These are phyloP conservation scores for Primulina eburnea DNA, from an alignment of 257 asterid genomes.

Conservation along the genomic window DNA sequence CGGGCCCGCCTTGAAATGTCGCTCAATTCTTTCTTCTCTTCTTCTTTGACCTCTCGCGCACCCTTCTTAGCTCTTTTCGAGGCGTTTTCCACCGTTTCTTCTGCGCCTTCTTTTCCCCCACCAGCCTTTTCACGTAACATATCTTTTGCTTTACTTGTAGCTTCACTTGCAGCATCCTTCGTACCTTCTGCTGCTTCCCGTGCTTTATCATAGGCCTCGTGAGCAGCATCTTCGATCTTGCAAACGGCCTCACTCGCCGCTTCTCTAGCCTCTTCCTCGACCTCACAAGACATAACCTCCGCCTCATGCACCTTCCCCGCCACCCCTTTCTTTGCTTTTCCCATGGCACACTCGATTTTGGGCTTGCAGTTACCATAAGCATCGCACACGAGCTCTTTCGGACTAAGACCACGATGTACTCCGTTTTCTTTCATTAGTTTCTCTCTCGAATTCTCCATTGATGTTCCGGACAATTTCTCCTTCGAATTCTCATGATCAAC, in stretches of 20 bases:
- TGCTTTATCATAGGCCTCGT: not conserved
- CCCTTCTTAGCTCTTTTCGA: slow-evolving; percentile 22
- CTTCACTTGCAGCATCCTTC: not conserved
- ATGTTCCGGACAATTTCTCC: not conserved
- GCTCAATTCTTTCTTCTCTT: slow-evolving; percentile 38
- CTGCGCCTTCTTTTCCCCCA: slow-evolving; percentile 12
- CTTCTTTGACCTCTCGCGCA: slow-evolving; percentile 22
- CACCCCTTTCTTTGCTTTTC: not conserved
- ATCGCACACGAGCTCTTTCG: slow-evolving; percentile 53
- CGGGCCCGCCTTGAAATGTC: slow-evolving; percentile 30
- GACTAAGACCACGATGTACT: slow-evolving; percentile 12
- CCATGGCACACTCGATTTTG: slow-evolving; percentile 28
- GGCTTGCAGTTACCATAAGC: slow-evolving; percentile 50
- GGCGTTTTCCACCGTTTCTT: slow-evolving; percentile 19
- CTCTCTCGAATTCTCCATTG: not conserved
- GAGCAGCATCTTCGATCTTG: slow-evolving; percentile 27
- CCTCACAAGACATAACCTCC: slow-evolving; percentile 17
- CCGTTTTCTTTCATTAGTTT: slow-evolving; percentile 6
- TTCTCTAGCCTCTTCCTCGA: slow-evolving; percentile 23
- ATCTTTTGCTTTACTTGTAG: not conserved
- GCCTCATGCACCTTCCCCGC: not conserved
- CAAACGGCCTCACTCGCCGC: slow-evolving; percentile 13
- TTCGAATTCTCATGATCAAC: not conserved
- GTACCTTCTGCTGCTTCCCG: too few species aligned
- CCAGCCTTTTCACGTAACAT: not conserved